phyloP scores from a whole-genome alignment of 257 asterid genomes.

The Nicotiana tabacum region DNA sequence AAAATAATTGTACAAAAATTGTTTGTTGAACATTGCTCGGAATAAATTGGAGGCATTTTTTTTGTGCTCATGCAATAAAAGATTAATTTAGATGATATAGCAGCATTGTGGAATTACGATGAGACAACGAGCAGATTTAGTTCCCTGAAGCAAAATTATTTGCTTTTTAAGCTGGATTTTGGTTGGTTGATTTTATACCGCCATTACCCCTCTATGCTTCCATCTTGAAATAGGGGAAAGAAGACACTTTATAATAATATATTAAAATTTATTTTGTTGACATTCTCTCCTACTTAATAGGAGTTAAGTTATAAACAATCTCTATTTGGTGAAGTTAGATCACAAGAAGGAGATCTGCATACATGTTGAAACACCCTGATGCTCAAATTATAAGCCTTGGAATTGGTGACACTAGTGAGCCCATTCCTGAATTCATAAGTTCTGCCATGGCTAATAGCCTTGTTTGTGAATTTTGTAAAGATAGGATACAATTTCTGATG shows the following conservation, averaged over 20 bases:
- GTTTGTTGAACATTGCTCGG: background rate
- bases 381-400: slow-evolving; percentile 94
- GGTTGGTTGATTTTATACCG: background rate
- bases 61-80: background rate
- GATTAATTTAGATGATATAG: background rate
- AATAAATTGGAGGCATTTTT: background rate
- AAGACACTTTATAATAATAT: background rate
- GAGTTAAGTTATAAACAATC: background rate
- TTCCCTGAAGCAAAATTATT: background rate
- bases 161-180: background rate
- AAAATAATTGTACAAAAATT: background rate
- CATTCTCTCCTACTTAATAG: background rate
- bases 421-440: slow-evolving; percentile 83
- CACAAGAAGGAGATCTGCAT: slow-evolving; percentile 78
- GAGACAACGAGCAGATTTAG: background rate
- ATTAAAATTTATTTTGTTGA: background rate
- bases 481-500: background rate
- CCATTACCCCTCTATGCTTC: background rate
- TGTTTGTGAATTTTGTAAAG: background rate
- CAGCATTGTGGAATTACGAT: background rate
- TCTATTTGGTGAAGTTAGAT: slow-evolving; percentile 39
- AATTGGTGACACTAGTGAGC: slow-evolving; percentile 97
- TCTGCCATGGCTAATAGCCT: slow-evolving; percentile 61
- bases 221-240: background rate
- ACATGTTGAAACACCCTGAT: slow-evolving; percentile 71